Base-by-base conservation (phyloP, 495 filamentous ascomycete species). In the Penicillium coprophilum region DNA sequence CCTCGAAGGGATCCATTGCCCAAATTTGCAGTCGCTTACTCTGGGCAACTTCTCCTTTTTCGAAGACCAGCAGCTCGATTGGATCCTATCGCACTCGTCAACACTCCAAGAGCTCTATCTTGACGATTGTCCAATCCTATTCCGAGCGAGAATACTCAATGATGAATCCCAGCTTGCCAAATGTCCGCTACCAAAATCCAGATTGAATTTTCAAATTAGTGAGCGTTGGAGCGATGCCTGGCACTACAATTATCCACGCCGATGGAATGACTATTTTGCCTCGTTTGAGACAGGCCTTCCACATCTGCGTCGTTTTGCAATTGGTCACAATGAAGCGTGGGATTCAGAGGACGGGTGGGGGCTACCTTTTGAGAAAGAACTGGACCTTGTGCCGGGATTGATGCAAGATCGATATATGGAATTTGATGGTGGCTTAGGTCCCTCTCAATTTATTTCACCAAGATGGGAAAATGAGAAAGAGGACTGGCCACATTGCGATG, bases 11-110 rank as follows among this genome's bases (percentile, higher is more conserved):
- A 23, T 69, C 4, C 59, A 65, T 45, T 69, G 64, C 51, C 64
- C 66, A 2, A 43, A 46, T 2, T 53, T 71, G 24, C 60, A 71
- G 47, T 55, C 56, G 13, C 57, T 71, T 0, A 23, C 56, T 10
- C 51, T 71, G 6, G 60, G 62, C 3, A 64, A 64, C 15, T 66
- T 57, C 39, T 53, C 51, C 39, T 71, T 71, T 28, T 52, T 64
- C 10, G 50, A 69, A 17, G 66, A 65, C 50, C 49, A 58, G 23
- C 66, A 69, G 21, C 53, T 71, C 4, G 60, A 65, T 28, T 70
- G 67, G 67, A 63, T 70, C 51, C 50, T 65, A 0, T 61, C 57
- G 10, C 67, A 70, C 17, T 49, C 41, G 2, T 30, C 15, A 1
- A 69, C 55, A 11, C 60, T 67, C 0, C 31, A 41, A 15, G 61